Evolutionary conservation across 192 early-diverging fungal genomes (phyloP).

Genomic region (Entomortierella lignicola): DNA sequence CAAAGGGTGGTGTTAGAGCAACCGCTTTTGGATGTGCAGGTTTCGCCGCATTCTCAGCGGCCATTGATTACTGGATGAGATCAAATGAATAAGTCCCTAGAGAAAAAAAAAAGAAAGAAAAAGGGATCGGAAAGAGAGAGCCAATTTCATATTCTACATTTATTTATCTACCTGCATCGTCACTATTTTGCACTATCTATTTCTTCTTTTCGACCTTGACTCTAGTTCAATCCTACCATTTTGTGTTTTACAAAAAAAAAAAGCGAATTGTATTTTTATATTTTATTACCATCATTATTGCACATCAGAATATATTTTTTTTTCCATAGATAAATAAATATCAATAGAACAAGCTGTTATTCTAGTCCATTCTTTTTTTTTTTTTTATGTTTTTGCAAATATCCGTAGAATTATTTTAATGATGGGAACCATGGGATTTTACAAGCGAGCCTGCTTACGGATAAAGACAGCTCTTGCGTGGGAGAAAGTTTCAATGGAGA

Average conservation of each 20-base stretch:
- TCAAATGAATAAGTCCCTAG: slow-evolving; percentile 20
- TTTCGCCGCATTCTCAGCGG: slow-evolving; percentile 94
- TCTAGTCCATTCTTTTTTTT: neutral
- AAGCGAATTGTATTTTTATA: slow-evolving; percentile 2
- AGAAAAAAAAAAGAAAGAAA: too few relatives aligned
- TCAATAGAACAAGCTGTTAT: neutral
- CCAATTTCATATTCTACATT: neutral
- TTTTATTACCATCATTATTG: slow-evolving; percentile 3
- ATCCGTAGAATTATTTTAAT: too few relatives aligned
- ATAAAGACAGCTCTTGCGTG: slow-evolving; percentile 75
- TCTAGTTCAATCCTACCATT: neutral
- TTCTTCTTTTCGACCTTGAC: slow-evolving; percentile 2
- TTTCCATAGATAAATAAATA: neutral
- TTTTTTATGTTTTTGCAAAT: too few relatives aligned
- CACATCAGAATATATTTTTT: slow-evolving; percentile 2
- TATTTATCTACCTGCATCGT: slow-evolving; percentile 6
- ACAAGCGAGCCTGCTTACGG: slow-evolving; percentile 35
- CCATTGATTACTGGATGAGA: slow-evolving; percentile 91
- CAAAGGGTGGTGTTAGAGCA: slow-evolving; percentile 80
- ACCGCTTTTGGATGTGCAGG: slow-evolving; percentile 86
- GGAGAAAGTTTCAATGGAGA: slow-evolving; percentile 85
- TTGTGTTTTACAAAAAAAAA: neutral
- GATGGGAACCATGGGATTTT: too few relatives aligned
- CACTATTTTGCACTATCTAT: neutral
- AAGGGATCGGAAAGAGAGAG: too few relatives aligned